Evolutionary conservation across 2,329 filamentous ascomycete species (phyloP).

Genomic region (Didymella pinodella): DNA sequence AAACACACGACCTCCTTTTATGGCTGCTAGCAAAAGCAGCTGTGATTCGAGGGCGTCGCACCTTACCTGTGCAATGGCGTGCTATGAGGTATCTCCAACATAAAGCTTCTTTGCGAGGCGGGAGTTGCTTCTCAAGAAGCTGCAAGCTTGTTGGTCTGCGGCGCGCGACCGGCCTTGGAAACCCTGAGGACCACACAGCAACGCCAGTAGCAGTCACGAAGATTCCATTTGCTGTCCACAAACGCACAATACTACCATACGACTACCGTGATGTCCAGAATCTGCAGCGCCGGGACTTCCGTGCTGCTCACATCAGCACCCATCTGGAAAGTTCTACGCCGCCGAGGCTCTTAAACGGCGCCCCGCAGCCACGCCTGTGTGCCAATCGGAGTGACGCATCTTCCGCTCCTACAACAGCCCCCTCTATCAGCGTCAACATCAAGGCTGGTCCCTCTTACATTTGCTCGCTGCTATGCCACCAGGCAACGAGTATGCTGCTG

Average conservation of each 20-base stretch:
- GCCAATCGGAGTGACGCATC: slow-evolving; percentile 38
- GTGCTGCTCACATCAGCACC: slow-evolving; percentile 21
- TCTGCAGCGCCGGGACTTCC: slow-evolving; percentile 11
- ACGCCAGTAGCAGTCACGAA: background rate
- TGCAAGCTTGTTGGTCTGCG: background rate
- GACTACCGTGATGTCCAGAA: background rate
- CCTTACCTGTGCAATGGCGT: background rate
- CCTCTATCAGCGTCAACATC: slow-evolving; percentile 6
- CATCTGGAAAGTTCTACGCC: slow-evolving; percentile 39
- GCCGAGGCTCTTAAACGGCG: slow-evolving; percentile 24
- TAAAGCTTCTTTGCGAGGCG: background rate
- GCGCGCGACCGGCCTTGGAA: slow-evolving; percentile 10
- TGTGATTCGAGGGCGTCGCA: background rate
- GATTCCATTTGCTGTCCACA: background rate
- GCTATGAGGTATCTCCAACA: background rate
- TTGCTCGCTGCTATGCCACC: slow-evolving; percentile 29
- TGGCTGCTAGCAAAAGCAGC: background rate
- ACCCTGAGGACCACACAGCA: slow-evolving; percentile 6
- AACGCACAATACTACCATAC: background rate
- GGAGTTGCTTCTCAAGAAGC: too few species aligned
- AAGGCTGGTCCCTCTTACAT: background rate
- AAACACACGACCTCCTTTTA: background rate
- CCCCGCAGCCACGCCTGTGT: slow-evolving; percentile 23
- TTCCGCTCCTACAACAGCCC: slow-evolving; percentile 20
- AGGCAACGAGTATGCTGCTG: slow-evolving; percentile 52